Base-by-base conservation (phyloP, 345 rosid genomes). In the Boechera retrofracta region DNA sequence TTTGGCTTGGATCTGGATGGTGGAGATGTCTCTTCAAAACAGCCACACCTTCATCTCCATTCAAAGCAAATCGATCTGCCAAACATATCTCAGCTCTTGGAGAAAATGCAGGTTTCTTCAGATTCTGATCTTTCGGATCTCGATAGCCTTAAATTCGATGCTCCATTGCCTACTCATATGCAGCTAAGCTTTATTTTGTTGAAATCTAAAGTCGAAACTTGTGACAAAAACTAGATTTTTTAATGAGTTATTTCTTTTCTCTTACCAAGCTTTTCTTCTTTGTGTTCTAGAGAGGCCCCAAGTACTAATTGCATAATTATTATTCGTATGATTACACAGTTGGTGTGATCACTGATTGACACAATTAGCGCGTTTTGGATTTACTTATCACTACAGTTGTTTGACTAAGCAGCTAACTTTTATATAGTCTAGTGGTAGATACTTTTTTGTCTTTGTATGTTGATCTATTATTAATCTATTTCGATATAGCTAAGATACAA, bases 131-230 rank as follows among this genome's bases (percentile, higher is more conserved):
- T 86, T 56, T 88, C 87, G 0, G 80, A 84, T 39, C 48, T 87
- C 61, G 77, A 83, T 58, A 79, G 79, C 76, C 86, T 89, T 3
- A 69, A 86, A 68, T 82, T 95, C 67, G 88, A 81, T 64, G 94
- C 98, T 75, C 90, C 97, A 0, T 80, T 95, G 85, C 97, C 99
- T 84, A 36, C 84, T 21, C 89, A 88, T 82, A 91, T 95, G 99
- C 87, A 86, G 78, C 86, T 77, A 70, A 92, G 98, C 75, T 83
- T 89, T 80, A 86, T 87, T 70, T 44, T 84, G 45, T 78, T 91
- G 81, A 87, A 81, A 56, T 78, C 86, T 74, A 75, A 54, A 68
- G 67, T 72, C 21, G 77, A 66, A 72, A 41, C 69, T 31, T 4
- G 68, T 48, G 61, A 69, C 29, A 69, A 55, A 3, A 56, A 35